Conservation (phyloP, 306 rosid genomes). For the Datisca glomerata region DNA sequence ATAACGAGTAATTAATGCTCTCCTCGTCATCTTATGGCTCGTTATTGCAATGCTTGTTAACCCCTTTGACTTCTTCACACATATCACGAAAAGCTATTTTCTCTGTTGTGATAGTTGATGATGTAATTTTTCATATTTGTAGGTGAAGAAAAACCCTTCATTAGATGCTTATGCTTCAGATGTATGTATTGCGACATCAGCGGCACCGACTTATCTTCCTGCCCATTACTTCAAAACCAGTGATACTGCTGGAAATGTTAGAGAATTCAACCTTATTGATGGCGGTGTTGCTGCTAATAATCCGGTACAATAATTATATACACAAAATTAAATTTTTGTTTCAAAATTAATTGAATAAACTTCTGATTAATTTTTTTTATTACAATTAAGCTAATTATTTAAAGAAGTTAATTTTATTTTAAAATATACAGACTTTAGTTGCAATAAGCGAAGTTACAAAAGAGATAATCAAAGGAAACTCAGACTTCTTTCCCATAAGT, state of each 20-base stretch:
- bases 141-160: constrained; percentile 19
- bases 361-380: too few relatives aligned
- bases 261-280: constrained; percentile 47
- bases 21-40: too few relatives aligned
- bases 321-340: background rate
- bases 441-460: constrained; percentile 24
- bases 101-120: background rate
- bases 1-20: background rate
- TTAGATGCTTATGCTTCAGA: constrained; percentile 36
- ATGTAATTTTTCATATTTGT: background rate
- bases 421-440: constrained; percentile 13
- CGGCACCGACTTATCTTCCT: constrained; percentile 55
- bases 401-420: background rate
- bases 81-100: background rate
- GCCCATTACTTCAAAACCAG: constrained; percentile 27
- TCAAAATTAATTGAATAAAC: too few relatives aligned
- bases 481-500: constrained; percentile 22
- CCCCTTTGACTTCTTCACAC: too few relatives aligned
- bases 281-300: constrained; percentile 65
- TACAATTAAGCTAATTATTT: too few relatives aligned
- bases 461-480: constrained; percentile 15
- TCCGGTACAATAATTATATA: constrained; percentile 27
- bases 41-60: too few relatives aligned
- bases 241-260: constrained; percentile 11
- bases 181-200: constrained; percentile 44